These are phyloP conservation scores for Flagelloscypha sp. DNA, from an alignment of 768 basidiomycete species.

Conservation along the genomic window DNA sequence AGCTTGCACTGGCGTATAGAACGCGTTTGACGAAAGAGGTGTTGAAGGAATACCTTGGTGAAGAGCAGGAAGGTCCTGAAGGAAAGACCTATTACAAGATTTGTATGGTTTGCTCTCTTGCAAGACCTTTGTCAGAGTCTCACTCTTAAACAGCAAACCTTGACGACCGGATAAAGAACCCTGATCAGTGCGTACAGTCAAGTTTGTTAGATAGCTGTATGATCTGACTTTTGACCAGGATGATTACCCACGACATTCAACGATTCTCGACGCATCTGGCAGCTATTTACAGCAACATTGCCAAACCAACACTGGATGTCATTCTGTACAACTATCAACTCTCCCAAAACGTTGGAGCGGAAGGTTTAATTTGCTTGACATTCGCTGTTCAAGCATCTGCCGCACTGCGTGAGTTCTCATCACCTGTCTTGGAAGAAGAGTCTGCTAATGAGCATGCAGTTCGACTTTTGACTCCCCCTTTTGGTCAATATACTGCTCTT, in stretches of 20 bases:
- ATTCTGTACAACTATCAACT: conserved; percentile 95
- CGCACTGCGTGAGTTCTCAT: conserved; percentile 53
- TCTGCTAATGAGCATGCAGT: conserved; percentile 41
- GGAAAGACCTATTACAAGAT: conserved; percentile 93
- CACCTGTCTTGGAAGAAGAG: not conserved
- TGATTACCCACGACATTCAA: conserved; percentile 94
- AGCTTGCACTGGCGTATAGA: conserved; percentile 82
- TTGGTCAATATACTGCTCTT: conserved; percentile 83
- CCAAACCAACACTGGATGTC: conserved; percentile 88
- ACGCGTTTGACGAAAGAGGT: conserved; percentile 81
- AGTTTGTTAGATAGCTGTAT: not conserved
- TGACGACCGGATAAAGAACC: conserved; percentile 93
- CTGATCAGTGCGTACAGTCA: conserved; percentile 64
- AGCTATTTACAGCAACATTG: conserved; percentile 89
- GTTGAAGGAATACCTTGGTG: conserved; percentile 76
- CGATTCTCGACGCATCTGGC: conserved; percentile 86
- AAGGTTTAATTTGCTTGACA: conserved; percentile 78
- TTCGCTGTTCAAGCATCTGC: conserved; percentile 80
- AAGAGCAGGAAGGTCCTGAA: conserved; percentile 51
- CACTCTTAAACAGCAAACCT: conserved; percentile 59
- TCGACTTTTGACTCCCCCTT: conserved; percentile 81
- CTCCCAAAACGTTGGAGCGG: conserved; percentile 89
- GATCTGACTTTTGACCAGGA: conserved; percentile 35
- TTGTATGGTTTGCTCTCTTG: conserved; percentile 36
- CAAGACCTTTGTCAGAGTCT: no score